These are phyloP conservation scores for Chondrus crispus DNA, from an alignment of 23 red algal genomes.

Conservation along the genomic window DNA sequence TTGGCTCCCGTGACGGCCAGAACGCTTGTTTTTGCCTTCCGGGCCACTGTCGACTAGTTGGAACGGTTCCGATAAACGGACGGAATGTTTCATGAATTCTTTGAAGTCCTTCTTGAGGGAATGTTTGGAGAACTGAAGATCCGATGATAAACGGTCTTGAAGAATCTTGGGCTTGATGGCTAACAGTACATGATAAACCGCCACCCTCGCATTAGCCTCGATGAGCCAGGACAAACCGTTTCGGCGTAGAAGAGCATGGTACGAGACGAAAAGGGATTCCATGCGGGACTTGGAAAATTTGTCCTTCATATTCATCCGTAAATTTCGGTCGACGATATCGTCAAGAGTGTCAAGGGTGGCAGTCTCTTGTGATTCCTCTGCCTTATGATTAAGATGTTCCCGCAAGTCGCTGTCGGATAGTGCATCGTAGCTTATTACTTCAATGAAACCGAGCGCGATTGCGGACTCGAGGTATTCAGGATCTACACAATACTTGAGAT, in stretches of 20 bases:
- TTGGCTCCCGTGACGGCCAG: neutral
- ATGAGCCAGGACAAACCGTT: neutral
- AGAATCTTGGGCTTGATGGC: neutral
- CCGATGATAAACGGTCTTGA: neutral
- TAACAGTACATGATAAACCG: neutral
- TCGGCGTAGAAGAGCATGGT: neutral
- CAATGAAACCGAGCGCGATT: neutral
- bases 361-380: neutral
- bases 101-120: neutral
- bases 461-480: neutral
- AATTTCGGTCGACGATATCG: neutral
- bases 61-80: neutral
- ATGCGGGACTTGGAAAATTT: neutral
- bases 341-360: neutral
- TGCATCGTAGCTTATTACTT: neutral
- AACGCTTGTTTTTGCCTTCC: neutral
- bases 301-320: neutral
- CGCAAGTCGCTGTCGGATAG: neutral
- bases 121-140: neutral
- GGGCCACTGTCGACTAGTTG: neutral
- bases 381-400: neutral
- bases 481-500: neutral
- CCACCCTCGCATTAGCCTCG: neutral
- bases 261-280: neutral
- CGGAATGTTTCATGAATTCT: neutral